Conservation (phyloP, 495 filamentous ascomycete species). For the Copromyces sp. region DNA sequence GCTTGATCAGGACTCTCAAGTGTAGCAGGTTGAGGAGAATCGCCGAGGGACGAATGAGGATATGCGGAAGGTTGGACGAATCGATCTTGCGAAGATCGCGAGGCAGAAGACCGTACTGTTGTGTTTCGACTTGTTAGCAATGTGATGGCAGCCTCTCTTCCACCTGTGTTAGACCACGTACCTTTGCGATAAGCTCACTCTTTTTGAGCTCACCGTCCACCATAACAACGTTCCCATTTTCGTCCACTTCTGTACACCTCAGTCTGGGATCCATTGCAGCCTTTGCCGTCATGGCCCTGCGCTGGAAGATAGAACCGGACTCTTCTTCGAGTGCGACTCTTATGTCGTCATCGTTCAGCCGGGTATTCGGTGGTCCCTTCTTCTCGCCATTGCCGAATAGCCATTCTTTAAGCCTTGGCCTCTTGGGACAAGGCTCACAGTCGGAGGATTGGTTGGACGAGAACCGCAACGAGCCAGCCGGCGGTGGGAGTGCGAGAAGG, state of each 20-base stretch:
- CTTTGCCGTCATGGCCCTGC: conserved; percentile 55
- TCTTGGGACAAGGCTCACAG: conserved; percentile 28
- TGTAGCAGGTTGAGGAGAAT: conserved; percentile 94
- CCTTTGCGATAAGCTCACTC: conserved; percentile 90
- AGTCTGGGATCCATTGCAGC: conserved; percentile 70
- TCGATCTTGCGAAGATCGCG: conserved; percentile 97
- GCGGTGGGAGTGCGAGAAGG: not conserved
- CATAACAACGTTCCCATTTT: conserved; percentile 86
- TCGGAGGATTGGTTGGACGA: conserved; percentile 15
- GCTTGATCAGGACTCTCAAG: conserved; percentile 85
- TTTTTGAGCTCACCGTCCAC: conserved; percentile 96
- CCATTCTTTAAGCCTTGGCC: conserved; percentile 44
- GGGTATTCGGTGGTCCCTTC: conserved; percentile 17
- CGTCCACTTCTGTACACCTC: conserved; percentile 90
- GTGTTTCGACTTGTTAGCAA: conserved; percentile 13
- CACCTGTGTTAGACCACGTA: conserved; percentile 28
- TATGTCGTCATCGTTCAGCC: conserved; percentile 42
- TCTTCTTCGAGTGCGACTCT: conserved; percentile 39
- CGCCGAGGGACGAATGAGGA: conserved; percentile 85
- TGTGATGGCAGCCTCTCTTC: not conserved
- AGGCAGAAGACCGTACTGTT: conserved; percentile 84
- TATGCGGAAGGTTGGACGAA: conserved; percentile 93
- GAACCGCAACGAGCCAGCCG: conserved; percentile 22
- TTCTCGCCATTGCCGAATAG: conserved; percentile 37
- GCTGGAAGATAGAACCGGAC: conserved; percentile 45